These are phyloP conservation scores for Jacaranda copaia DNA, from an alignment of 257 asterid species.

Conservation along the genomic window DNA sequence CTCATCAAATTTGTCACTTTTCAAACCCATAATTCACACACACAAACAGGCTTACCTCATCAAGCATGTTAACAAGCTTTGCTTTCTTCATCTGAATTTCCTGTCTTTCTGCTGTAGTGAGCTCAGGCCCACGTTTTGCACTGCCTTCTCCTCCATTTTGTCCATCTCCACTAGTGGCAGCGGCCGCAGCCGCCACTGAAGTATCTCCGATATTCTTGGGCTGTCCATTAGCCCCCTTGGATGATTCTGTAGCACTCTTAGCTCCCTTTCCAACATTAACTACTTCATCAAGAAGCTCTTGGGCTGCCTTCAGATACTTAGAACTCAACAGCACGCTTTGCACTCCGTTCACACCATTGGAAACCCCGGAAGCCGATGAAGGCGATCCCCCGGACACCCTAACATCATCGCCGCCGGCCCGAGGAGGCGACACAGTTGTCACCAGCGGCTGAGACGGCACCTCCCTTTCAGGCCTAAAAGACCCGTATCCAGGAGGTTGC, in stretches of 20 bases:
- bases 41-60: conserved; percentile 70
- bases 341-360: conserved; percentile 65
- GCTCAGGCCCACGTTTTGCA: conserved; percentile 64
- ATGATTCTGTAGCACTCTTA: conserved; percentile 42
- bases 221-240: conserved; percentile 38
- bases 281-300: conserved; percentile 94
- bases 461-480: conserved; percentile 55
- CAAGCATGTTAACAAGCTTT: conserved; percentile 95
- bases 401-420: conserved; percentile 47
- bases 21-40: neutral
- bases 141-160: conserved; percentile 50
- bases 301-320: conserved; percentile 86
- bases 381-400: conserved; percentile 68
- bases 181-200: conserved; percentile 34
- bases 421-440: conserved; percentile 44
- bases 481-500: conserved; percentile 56
- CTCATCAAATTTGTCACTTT: conserved; percentile 32
- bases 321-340: conserved; percentile 72
- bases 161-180: conserved; percentile 39
- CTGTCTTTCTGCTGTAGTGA: conserved; percentile 80
- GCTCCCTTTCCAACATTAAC: conserved; percentile 80
- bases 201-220: conserved; percentile 53
- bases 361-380: conserved; percentile 77
- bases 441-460: conserved; percentile 45
- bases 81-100: conserved; percentile 99